Evolutionary conservation across 192 early-diverging fungal genomes (phyloP).

Genomic region (Podila epicladia): DNA sequence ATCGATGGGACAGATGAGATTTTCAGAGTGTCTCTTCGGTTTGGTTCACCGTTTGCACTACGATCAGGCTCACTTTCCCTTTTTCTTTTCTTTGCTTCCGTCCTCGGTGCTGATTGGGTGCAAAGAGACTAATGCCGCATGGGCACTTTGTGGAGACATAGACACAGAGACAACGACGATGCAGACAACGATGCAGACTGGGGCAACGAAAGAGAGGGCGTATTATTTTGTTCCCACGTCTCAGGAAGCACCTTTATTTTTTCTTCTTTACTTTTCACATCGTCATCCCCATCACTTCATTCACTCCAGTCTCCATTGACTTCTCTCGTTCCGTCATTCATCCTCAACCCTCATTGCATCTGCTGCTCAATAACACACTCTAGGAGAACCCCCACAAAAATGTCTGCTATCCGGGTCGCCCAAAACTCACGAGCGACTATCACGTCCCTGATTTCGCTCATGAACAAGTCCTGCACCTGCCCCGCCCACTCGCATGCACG

Average conservation of each 20-base stretch:
- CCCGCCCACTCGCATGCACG: constrained; percentile 45
- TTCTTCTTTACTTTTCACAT: background rate
- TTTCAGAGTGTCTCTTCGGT: too few relatives aligned
- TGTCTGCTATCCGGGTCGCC: constrained; percentile 41
- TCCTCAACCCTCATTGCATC: background rate
- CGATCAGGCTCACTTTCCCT: too few relatives aligned
- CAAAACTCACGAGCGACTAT: constrained; percentile 38
- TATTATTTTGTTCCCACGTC: too few relatives aligned
- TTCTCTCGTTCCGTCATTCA: background rate
- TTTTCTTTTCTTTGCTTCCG: too few relatives aligned
- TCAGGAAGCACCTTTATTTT: background rate
- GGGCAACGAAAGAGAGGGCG: background rate
- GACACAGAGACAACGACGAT: background rate
- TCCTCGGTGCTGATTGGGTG: too few relatives aligned
- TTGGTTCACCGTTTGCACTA: too few relatives aligned
- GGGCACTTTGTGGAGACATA: background rate
- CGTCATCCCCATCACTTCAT: background rate
- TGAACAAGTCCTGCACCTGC: constrained; percentile 52
- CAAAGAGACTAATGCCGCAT: background rate
- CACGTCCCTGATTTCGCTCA: constrained; percentile 50
- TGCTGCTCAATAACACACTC: background rate
- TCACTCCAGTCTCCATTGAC: background rate
- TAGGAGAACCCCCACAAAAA: background rate
- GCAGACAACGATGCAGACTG: background rate
- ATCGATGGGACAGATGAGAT: too few relatives aligned